Base-by-base conservation (phyloP, 257 asterid species). In the Solanum pinnatisectum region DNA sequence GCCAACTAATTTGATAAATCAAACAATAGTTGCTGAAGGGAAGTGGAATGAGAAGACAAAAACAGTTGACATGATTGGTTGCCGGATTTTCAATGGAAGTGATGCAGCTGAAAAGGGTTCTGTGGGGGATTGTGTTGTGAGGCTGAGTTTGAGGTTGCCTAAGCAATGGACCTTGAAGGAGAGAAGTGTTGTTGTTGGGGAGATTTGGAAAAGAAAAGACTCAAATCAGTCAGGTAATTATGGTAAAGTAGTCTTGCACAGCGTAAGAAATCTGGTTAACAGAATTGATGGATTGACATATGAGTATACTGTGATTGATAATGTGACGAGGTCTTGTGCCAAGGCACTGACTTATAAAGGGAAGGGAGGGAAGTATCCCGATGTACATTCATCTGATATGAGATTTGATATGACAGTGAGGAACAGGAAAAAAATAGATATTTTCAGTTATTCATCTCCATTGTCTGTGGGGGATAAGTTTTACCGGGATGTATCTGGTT, bases 31-130 rank as follows among this genome's bases (percentile, higher is more conserved):
- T 87, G 90, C 91, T 30, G 99, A 96, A 90, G 99, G 99, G 83
- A 95, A 90, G 88, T 96, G 98, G 98, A 93, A 96, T 52, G 83
- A 37, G 68, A 88, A 91, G 94, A 93, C 89, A 27, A 95, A 82
- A 90, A 92, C 95, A 92, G 94, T 96, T 84, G 91, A 95, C 91
- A 90, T 95, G 97, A 94, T 94, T 90, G 98, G 92, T n/a, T 96
- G 99, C 88, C 94, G 92, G 83, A 93, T 95, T 83, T 92, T 91
- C 77, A 92, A 91, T 89, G 94, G 91, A 86, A 90, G 92, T 71
- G 92, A 91, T 78, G 94, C 90, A 35, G 22, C 67, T 37, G 65
- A 30, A 67, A 68, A 86, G 87, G 93, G 92, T 81, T 92, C 86
- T 63, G 92, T 91, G 87, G 96, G 95, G 87, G 98, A 95, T 88